These are phyloP conservation scores for Austroboletus novae-zelandiae DNA, from an alignment of 1,284 basidiomycete species.

Conservation along the genomic window DNA sequence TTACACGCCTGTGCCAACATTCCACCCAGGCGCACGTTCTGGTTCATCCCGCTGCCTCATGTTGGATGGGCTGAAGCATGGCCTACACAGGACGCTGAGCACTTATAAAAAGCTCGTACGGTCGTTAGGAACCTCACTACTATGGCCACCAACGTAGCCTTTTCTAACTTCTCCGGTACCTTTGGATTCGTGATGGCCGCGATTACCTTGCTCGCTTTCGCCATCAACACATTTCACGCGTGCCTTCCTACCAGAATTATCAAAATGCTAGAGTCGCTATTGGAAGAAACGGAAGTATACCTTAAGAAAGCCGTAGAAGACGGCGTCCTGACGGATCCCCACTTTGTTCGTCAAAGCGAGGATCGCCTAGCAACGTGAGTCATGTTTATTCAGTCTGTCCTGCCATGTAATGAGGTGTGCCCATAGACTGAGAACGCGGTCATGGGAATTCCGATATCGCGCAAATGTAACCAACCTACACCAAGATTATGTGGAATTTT, in stretches of 20 bases:
- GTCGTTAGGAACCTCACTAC: neutral
- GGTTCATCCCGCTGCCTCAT: neutral
- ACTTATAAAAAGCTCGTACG: neutral
- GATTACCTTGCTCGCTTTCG: neutral
- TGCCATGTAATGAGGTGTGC: neutral
- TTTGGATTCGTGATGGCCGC: slow-evolving; percentile 4
- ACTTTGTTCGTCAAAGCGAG: neutral
- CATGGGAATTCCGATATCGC: neutral
- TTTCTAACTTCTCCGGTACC: slow-evolving; percentile 1
- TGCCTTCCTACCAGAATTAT: slow-evolving; percentile 10
- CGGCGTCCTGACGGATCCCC: slow-evolving; percentile 2
- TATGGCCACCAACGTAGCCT: neutral
- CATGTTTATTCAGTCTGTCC: neutral
- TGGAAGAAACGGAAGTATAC: neutral
- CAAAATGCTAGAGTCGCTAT: neutral
- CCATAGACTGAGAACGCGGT: neutral
- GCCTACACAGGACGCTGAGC: neutral
- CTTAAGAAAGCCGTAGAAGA: slow-evolving; percentile 7
- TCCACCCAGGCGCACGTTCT: too few species aligned
- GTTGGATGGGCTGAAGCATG: neutral
- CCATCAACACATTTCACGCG: neutral
- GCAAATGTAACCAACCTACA: neutral
- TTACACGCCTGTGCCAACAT: too few species aligned
- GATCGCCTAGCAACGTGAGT: neutral
- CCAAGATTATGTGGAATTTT: neutral